These are phyloP conservation scores for Gossypioides kirkii DNA, from an alignment of 345 rosid species.

Conservation along the genomic window DNA sequence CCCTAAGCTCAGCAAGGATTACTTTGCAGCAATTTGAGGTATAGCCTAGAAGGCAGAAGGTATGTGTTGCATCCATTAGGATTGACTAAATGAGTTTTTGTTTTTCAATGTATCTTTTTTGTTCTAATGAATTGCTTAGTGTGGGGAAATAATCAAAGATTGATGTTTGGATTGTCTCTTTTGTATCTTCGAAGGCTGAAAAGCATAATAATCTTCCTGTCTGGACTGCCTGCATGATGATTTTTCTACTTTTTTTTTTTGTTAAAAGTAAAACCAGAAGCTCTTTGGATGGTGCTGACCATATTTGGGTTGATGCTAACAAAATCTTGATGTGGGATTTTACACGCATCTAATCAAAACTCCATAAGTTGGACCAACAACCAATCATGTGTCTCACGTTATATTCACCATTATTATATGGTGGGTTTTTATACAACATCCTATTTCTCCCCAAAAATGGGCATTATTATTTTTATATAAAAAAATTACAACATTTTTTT, in stretches of 20 bases:
- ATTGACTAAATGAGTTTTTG: neutral
- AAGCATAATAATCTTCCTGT: neutral
- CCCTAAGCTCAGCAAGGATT: constrained; percentile 94
- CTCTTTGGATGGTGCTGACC: constrained; percentile 1
- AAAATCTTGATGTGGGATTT: constrained; percentile 4
- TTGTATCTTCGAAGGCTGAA: neutral
- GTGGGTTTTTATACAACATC: neutral
- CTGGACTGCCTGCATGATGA: too few species aligned
- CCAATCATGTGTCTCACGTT: constrained; percentile 1
- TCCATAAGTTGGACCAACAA: neutral
- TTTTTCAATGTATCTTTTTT: too few species aligned
- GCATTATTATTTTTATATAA: neutral
- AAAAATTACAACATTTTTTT: neutral
- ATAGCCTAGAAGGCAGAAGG: neutral
- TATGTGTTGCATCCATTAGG: neutral
- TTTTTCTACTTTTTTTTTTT: neutral
- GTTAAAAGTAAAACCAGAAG: constrained; percentile 9
- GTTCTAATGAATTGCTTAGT: too few species aligned
- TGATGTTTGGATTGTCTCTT: neutral
- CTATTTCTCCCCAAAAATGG: neutral
- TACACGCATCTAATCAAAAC: neutral
- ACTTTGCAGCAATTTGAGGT: constrained; percentile 60
- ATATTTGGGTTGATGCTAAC: neutral
- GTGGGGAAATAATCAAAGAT: too few species aligned
- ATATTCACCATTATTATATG: neutral